These are phyloP conservation scores for Calendula officinalis DNA, from an alignment of 129 eudicot species.

Conservation along the genomic window DNA sequence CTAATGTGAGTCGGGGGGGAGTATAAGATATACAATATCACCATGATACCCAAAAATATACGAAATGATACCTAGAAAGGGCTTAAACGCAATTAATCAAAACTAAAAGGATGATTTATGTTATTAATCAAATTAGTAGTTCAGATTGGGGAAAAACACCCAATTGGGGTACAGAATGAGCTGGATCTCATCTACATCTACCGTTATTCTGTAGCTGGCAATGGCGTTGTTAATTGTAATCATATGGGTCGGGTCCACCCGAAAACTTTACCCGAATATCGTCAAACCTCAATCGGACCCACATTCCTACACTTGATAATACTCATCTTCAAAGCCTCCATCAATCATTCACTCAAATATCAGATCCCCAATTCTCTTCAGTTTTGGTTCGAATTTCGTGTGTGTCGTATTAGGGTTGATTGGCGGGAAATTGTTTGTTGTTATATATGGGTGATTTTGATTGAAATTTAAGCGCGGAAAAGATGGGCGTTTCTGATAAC, in stretches of 20 bases:
- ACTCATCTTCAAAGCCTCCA: slow-evolving; percentile 9
- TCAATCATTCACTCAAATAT: slow-evolving; percentile 18
- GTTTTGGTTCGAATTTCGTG: slow-evolving; percentile 16
- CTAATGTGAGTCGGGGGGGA: too few species aligned
- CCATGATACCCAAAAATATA: too few species aligned
- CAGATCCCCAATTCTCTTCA: slow-evolving; percentile 13
- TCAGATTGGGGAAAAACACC: slow-evolving; percentile 13
- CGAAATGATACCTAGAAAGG: background rate
- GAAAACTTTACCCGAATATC: slow-evolving; percentile 26
- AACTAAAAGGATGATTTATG: slow-evolving; percentile 14
- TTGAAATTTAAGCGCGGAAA: background rate
- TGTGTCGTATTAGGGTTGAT: slow-evolving; percentile 21
- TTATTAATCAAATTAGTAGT: background rate
- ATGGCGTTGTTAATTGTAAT: slow-evolving; percentile 25
- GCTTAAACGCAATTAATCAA: background rate
- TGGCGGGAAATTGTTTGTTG: slow-evolving; percentile 27
- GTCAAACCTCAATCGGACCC: slow-evolving; percentile 20
- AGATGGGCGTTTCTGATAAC: slow-evolving; percentile 64
- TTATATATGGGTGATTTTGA: background rate
- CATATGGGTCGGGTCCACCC: slow-evolving; percentile 23
- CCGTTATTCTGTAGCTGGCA: slow-evolving; percentile 33
- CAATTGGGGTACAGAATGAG: slow-evolving; percentile 27
- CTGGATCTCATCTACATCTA: slow-evolving; percentile 32
- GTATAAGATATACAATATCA: too few species aligned
- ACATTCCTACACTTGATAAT: slow-evolving; percentile 21